These are phyloP conservation scores for Penicillium manginii DNA, from an alignment of 495 filamentous ascomycete genomes.

Conservation along the genomic window DNA sequence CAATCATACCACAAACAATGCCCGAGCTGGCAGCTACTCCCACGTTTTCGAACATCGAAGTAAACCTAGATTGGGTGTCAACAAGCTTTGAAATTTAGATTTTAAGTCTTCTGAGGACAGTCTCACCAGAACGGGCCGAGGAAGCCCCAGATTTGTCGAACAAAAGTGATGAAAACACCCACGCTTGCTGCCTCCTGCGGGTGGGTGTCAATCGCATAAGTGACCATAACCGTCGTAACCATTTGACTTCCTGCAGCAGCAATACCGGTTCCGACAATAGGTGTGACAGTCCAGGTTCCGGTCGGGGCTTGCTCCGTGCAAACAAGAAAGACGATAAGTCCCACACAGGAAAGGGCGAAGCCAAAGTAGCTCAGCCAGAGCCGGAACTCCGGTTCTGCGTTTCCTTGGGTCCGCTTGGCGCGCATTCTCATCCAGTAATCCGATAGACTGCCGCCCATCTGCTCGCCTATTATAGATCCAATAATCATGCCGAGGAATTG, in stretches of 20 bases:
- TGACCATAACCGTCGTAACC: slow-evolving; percentile 58
- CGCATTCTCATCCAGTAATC: slow-evolving; percentile 53
- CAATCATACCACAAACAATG: slow-evolving; percentile 43
- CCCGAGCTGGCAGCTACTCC: slow-evolving; percentile 47
- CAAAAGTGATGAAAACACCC: slow-evolving; percentile 60
- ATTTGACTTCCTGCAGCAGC: slow-evolving; percentile 59
- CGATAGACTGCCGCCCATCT: slow-evolving; percentile 54
- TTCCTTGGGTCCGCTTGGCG: slow-evolving; percentile 25
- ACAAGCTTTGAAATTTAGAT: neutral
- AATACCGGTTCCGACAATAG: slow-evolving; percentile 54
- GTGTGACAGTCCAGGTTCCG: slow-evolving; percentile 52
- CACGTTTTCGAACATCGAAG: slow-evolving; percentile 52
- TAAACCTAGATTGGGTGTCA: slow-evolving; percentile 41
- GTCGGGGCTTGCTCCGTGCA: slow-evolving; percentile 47
- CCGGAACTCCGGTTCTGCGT: slow-evolving; percentile 47
- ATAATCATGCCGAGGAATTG: slow-evolving; percentile 58
- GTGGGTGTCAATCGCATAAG: slow-evolving; percentile 59
- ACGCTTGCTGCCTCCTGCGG: slow-evolving; percentile 52
- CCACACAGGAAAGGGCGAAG: slow-evolving; percentile 48
- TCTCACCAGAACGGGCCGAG: slow-evolving; percentile 60
- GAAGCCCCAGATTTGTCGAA: slow-evolving; percentile 60
- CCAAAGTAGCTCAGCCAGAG: slow-evolving; percentile 60
- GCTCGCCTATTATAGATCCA: slow-evolving; percentile 59
- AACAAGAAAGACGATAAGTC: slow-evolving; percentile 53
- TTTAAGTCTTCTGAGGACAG: neutral